Evolutionary conservation across 1,139 yeast species (phyloP), one percentile per base, ranked within the genome.

Genomic region (Suhomyces kunorum): DNA sequence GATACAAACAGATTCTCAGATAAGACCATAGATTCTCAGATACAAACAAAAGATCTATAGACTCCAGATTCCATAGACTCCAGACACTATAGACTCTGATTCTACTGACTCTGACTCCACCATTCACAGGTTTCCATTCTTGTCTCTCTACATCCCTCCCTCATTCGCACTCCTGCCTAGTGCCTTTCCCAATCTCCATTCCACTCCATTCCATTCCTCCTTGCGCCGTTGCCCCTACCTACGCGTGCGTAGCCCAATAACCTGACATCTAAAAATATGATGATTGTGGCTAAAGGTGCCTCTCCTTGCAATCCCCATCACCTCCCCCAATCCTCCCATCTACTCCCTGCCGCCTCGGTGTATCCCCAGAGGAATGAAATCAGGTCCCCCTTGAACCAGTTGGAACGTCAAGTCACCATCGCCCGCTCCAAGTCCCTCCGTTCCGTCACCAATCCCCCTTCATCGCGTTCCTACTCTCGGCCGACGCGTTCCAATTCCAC

Each of bases 341-440:
- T 19, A 13, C 23, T 28, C 11, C 28, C 38, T n/a, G 38, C 31
- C 8, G 23, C 19, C 18, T 9, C 34, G 25, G 18, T 36, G 4
- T 23, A 20, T 7, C 20, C 44, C 4, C 26, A 32, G 6, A 34
- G 26, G 18, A 34, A 38, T 32, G 38, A 35, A 23, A 34, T 42
- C 30, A 46, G 40, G 28, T 47, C 50, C 2, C 52, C 52, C 4
- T 38, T 48, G 33, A 42, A 41, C 17, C 49, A 42, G 29, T 40
- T 48, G 39, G 52, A 48, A 39, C 42, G 48, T 27, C 50, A 45
- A 32, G 40, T 48, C 11, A 40, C 48, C n/a, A 38, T 48, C 6
- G 51, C 51, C 13, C 38, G 48, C 5, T 39, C 51, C 31, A 46
- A 17, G 35, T 39, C 42, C 4, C 29, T 39, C 29, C 37, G 34